Base-by-base conservation (phyloP, 805 yeast genomes). In the Ogataea pilisensis region DNA sequence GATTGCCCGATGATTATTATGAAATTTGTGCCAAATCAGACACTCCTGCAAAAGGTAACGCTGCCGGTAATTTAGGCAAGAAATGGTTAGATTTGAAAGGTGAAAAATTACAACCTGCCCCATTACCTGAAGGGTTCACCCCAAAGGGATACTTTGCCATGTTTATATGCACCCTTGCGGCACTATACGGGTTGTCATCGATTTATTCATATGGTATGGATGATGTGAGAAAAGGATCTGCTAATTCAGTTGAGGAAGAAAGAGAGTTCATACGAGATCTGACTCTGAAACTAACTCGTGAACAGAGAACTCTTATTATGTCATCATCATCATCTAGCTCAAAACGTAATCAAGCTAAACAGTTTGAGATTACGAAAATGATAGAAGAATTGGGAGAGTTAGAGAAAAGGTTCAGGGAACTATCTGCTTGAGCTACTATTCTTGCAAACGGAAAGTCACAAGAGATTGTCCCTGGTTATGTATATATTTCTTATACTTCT, bases 61-160 rank as follows among this genome's bases (percentile, higher is more conserved):
- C 95, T 3, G 91, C 90, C n/a, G 87, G 84, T 7, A 71, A 75
- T 38, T 14, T 44, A 7, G 35, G 36, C 6, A 61, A 66, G 3
- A 70, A 74, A 39, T 80, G 82, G 75, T 61, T 78, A 9, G 69
- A 83, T 49, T 60, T 85, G 49, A 45, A 63, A 1, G 86, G 85
- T 4, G 85, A 83, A 53, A 72, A 73, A 29, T 50, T 69, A 30
- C 93, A 85, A 54, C 73, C 75, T 13, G 50, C 53, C 0, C 83
- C 85, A 12, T 68, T 85, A 45, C 91, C 93, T 0, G 65, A 56
- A 6, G 91, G 91, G 0, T 85, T 85, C 64, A 82, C 90, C 0
- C 31, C 61, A 7, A 81, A 77, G 57, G 93, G 93, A 1, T 84
- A 83, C 54, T 38, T 80, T 45, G 89, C 89, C 3, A 58, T 85